These are phyloP conservation scores for Oemleria cerasiformis DNA, from an alignment of 306 rosid species.

Conservation along the genomic window DNA sequence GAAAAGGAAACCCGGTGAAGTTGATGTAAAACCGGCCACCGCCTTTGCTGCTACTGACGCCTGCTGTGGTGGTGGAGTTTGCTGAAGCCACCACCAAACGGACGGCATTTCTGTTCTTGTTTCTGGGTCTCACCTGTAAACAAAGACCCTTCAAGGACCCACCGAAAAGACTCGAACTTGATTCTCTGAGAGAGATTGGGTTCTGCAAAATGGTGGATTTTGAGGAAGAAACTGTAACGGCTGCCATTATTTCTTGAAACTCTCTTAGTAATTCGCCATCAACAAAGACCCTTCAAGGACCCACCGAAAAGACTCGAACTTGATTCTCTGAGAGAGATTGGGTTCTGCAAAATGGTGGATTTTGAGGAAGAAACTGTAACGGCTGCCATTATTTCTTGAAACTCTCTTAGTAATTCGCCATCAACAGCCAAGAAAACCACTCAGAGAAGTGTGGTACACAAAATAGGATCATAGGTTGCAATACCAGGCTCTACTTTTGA, in stretches of 20 bases:
- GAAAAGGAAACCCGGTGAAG: conserved; percentile 94
- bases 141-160: conserved; percentile 51
- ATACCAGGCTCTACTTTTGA: conserved; percentile 50
- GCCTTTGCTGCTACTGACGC: conserved; percentile 21
- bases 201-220: conserved; percentile 57
- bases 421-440: conserved; percentile 3
- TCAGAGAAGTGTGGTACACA: conserved; percentile 2
- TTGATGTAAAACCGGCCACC: conserved; percentile 88
- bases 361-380: conserved; percentile 55
- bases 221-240: conserved; percentile 52
- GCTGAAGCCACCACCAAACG: conserved; percentile 57
- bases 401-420: background rate
- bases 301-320: conserved; percentile 41
- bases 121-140: conserved; percentile 43
- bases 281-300: conserved; percentile 49
- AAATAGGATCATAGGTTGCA: conserved; percentile 11
- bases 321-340: conserved; percentile 38
- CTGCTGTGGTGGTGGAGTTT: conserved; percentile 25
- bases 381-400: conserved; percentile 47
- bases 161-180: conserved; percentile 40
- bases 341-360: conserved; percentile 52
- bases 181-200: conserved; percentile 38
- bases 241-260: conserved; percentile 43
- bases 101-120: conserved; percentile 40
- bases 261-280: background rate